Percentiles rank a stretch among this genome's conserved stretches.
These are phyloP conservation scores for Pseudogymnoascus sp. DNA, from an alignment of 2,329 filamentous ascomycete genomes.

Conservation along the genomic window DNA sequence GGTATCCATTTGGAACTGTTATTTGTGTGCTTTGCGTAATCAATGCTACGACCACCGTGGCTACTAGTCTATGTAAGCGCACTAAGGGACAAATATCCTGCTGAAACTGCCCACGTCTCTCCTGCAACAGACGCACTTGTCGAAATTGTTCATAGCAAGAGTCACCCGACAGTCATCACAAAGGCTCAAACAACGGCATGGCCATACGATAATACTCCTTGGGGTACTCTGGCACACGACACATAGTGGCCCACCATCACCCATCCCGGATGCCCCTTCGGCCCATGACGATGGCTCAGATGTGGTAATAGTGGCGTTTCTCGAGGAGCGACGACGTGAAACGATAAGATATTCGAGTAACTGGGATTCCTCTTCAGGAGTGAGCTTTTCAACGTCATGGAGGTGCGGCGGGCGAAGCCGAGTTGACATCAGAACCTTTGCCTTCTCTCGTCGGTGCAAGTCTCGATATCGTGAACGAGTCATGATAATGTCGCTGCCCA, in stretches of 20 bases:
- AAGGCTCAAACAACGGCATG: slow-evolving; percentile 85
- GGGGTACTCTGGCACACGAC: slow-evolving; percentile 87
- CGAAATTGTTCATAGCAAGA: slow-evolving; percentile 93
- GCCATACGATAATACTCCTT: slow-evolving; percentile 88
- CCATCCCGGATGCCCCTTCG: slow-evolving; percentile 65
- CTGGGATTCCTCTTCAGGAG: slow-evolving; percentile 51
- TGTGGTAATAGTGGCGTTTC: slow-evolving; percentile 13
- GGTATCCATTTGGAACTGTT: neutral
- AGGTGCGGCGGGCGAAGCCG: slow-evolving; percentile 30
- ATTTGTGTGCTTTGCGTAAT: neutral
- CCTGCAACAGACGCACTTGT: slow-evolving; percentile 90
- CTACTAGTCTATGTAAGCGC: neutral
- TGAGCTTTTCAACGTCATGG: slow-evolving; percentile 36
- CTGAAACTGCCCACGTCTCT: slow-evolving; percentile 84
- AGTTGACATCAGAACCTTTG: slow-evolving; percentile 55
- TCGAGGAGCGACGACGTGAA: slow-evolving; percentile 20
- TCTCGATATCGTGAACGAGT: slow-evolving; percentile 73
- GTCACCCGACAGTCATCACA: slow-evolving; percentile 94
- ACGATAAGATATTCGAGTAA: slow-evolving; percentile 55
- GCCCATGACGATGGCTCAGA: slow-evolving; percentile 47
- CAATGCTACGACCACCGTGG: neutral
- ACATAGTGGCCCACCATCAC: slow-evolving; percentile 71
- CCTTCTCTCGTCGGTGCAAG: slow-evolving; percentile 60
- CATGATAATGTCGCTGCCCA: slow-evolving; percentile 63
- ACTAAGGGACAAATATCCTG: slow-evolving; percentile 72